Conservation (phyloP, 352 stramenopile species). For the Discostella stelligera region DNA sequence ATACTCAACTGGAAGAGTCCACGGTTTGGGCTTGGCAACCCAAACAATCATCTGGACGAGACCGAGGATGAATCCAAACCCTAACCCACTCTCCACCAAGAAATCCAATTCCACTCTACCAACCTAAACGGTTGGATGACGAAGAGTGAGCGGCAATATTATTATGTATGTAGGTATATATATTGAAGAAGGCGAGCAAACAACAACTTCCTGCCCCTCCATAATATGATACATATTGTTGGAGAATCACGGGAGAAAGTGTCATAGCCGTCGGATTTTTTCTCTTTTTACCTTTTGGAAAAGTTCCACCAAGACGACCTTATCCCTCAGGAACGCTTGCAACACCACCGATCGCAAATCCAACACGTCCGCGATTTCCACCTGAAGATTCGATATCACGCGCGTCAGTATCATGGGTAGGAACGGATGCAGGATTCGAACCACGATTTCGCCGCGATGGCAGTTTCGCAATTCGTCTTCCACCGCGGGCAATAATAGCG, state of each 20-base stretch:
- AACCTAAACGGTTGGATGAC: slow-evolving; percentile 45
- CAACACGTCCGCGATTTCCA: slow-evolving; percentile 67
- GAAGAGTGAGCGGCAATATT: background rate
- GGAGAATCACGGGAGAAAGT: background rate
- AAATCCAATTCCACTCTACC: slow-evolving; percentile 77
- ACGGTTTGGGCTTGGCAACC: slow-evolving; percentile 55
- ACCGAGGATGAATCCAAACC: slow-evolving; percentile 72
- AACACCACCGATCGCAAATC: slow-evolving; percentile 72
- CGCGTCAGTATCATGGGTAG: slow-evolving; percentile 55
- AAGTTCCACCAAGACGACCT: slow-evolving; percentile 76
- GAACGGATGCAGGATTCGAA: slow-evolving; percentile 52
- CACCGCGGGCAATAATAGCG: slow-evolving; percentile 54
- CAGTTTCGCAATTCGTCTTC: slow-evolving; percentile 43
- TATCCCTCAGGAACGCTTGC: slow-evolving; percentile 78
- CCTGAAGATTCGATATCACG: slow-evolving; percentile 55
- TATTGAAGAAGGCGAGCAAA: slow-evolving; percentile 4
- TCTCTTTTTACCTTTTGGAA: slow-evolving; percentile 76
- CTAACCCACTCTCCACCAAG: slow-evolving; percentile 71
- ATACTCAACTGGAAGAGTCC: slow-evolving; percentile 56
- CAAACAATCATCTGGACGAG: slow-evolving; percentile 72
- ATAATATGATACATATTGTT: background rate
- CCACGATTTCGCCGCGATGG: slow-evolving; percentile 38
- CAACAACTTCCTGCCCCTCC: background rate
- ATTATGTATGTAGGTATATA: background rate
- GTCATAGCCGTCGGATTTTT: too few species aligned